Percentiles rank a stretch among this genome's conserved stretches.
phyloP scores from a whole-genome alignment of 257 asterid species.

The Vinca minor region DNA sequence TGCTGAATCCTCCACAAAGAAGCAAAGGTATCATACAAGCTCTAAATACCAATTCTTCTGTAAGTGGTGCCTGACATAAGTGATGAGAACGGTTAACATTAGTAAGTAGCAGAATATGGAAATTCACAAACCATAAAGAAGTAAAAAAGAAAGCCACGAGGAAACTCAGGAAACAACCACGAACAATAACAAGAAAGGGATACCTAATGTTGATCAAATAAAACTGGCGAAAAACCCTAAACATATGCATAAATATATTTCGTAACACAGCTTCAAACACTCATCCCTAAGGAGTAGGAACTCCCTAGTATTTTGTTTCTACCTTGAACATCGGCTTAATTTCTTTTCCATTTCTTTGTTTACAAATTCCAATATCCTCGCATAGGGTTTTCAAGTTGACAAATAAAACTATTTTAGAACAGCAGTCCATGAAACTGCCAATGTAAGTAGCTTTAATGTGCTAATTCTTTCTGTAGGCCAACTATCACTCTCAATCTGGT shows the following conservation, averaged over 20 bases:
- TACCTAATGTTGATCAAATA: not conserved
- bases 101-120: constrained; percentile 10
- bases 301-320: not conserved
- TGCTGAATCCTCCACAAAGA: constrained; percentile 74
- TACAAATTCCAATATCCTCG: no score
- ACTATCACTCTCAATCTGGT: not conserved
- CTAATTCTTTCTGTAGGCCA: not conserved
- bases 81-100: constrained; percentile 11
- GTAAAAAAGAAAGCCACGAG: not conserved
- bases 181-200: not conserved
- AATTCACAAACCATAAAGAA: not conserved
- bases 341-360: not conserved
- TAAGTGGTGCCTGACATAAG: constrained; percentile 72
- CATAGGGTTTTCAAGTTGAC: no score
- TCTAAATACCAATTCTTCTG: constrained; percentile 95
- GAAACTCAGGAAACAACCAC: not conserved
- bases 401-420: not conserved
- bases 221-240: not conserved
- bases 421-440: not conserved
- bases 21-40: constrained; percentile 95
- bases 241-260: not conserved
- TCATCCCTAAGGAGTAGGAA: not conserved
- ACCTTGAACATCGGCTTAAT: not conserved
- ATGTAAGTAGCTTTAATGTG: not conserved
- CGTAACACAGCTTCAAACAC: not conserved